Base-by-base conservation (phyloP, 345 rosid species). In the Alliaria petiolata region DNA sequence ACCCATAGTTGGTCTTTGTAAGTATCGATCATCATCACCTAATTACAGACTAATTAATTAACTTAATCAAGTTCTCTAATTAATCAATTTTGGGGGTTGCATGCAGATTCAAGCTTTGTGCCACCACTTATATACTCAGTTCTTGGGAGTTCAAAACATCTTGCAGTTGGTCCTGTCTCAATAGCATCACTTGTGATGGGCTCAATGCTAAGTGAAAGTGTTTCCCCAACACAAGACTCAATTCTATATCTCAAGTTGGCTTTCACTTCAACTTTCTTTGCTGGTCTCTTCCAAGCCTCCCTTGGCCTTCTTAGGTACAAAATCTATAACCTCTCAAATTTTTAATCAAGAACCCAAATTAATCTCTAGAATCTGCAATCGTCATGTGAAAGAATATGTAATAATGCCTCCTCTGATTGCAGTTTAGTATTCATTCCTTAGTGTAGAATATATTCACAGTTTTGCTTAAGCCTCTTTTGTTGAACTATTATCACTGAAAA, bases 151-250 rank as follows among this genome's bases (percentile, higher is more conserved):
- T 95, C 99, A 19, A 83, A 75, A 55, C 98, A 95, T 65, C 87
- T 95, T 11, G 99, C 82, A 3, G 96, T 95, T 34, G 99, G 99
- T 69, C 99, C 99, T 31, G 98, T 92, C 67, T 95, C 99, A 3
- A 92, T 92, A 65, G 93, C 99, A 67, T 95, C 99, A 42, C 77
- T 95, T 58, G 93, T 95, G 55, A 92, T 95, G 98, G 99, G 98
- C 0, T 87, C 98, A 62, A 92, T 92, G 99, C 78, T 95, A 6
- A 84, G 87, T 57, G 97, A 86, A 67, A 79, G 84, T 17, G 96
- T 90, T 67, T 86, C 98, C 13, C 81, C 82, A 35, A 81, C 44
- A 36, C 67, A 85, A 52, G 86, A 95, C 19, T 88, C 89, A 16
- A 80, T 77, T 56, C 86, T 87, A 14, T 95, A 88, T 75, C 92